Percentiles rank a stretch among this genome's conserved stretches.
Evolutionary conservation across 1,139 yeast species (phyloP).

Genomic region (Geotrichum europaeum): DNA sequence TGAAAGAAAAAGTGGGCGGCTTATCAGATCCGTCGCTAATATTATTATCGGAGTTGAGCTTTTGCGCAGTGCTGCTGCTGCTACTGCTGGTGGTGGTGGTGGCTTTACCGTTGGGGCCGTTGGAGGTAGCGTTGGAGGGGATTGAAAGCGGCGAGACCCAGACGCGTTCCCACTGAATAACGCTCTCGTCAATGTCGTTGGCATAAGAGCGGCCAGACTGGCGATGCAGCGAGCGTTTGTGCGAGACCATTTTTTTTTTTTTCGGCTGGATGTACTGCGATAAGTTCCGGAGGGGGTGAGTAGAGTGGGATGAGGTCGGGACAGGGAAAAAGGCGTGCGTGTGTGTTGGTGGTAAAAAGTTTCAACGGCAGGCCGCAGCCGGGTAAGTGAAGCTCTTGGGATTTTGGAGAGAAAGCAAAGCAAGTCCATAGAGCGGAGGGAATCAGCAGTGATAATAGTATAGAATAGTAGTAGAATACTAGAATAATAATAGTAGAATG

Average conservation of each 20-base stretch:
- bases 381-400: not conserved
- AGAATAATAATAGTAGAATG: no score
- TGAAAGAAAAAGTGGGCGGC: slow-evolving; percentile 33
- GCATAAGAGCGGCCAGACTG: slow-evolving; percentile 27
- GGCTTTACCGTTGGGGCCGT: not conserved
- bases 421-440: no score
- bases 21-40: not conserved
- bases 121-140: slow-evolving; percentile 2
- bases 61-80: not conserved
- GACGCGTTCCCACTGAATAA: slow-evolving; percentile 29
- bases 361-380: not conserved
- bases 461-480: no score
- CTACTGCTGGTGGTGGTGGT: not conserved
- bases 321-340: not conserved
- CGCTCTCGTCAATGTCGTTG: slow-evolving; percentile 29
- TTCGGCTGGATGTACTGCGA: not conserved
- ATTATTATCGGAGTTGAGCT: not conserved
- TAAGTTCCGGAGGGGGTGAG: not conserved
- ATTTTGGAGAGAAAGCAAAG: not conserved
- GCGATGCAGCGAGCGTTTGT: slow-evolving; percentile 29
- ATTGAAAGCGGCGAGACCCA: slow-evolving; percentile 26
- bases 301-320: not conserved
- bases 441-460: no score
- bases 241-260: slow-evolving; percentile 14
- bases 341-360: not conserved